phyloP scores from a whole-genome alignment of 805 yeast species.

The Ogataea angusta region DNA sequence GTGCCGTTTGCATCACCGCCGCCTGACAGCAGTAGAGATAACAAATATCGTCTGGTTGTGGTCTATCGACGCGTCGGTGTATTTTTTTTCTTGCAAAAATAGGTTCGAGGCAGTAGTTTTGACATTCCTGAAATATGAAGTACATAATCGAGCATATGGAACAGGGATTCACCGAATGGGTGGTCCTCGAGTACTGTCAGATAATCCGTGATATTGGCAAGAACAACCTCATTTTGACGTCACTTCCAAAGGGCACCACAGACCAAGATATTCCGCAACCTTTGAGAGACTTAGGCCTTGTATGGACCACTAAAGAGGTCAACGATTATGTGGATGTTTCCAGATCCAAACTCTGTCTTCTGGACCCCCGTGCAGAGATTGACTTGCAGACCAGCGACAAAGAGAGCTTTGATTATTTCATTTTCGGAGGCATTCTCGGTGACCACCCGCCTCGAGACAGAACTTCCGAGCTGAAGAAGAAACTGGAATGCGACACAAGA shows the following conservation, averaged over 20 bases:
- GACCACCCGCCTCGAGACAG: constrained; percentile 93
- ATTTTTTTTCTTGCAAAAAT: background rate
- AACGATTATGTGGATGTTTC: constrained; percentile 47
- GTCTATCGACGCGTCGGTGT: constrained; percentile 7
- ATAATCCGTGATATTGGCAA: constrained; percentile 81
- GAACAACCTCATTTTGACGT: constrained; percentile 70
- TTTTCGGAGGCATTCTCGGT: constrained; percentile 95
- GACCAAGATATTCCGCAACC: constrained; percentile 60
- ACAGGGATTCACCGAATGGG: constrained; percentile 96
- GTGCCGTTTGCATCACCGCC: too few species aligned
- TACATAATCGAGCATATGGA: constrained; percentile 98
- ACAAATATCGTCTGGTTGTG: background rate
- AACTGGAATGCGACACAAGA: constrained; percentile 83
- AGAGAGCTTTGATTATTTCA: constrained; percentile 72
- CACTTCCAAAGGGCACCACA: constrained; percentile 64
- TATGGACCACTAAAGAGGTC: constrained; percentile 80
- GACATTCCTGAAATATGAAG: constrained; percentile 50
- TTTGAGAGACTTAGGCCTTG: constrained; percentile 59
- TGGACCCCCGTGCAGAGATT: constrained; percentile 81
- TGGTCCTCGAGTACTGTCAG: constrained; percentile 76
- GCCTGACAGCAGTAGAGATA: too few species aligned
- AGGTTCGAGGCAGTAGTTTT: background rate
- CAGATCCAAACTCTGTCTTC: constrained; percentile 62
- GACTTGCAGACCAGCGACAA: constrained; percentile 75
- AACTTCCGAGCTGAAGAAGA: constrained; percentile 78